phyloP scores from a whole-genome alignment of 2,329 filamentous ascomycete genomes.

The Neonectria faginata region DNA sequence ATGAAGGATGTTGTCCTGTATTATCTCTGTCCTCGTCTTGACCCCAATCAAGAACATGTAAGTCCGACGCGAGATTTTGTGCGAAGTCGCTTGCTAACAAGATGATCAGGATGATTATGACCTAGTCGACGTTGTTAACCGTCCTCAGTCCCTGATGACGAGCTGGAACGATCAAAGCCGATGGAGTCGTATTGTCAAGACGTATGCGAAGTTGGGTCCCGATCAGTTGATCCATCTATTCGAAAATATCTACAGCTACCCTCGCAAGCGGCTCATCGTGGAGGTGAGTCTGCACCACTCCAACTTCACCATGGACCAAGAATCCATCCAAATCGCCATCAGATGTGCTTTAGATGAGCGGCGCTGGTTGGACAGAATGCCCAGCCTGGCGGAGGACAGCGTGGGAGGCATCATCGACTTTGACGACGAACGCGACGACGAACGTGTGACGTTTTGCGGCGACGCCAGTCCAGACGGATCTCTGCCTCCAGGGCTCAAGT shows the following conservation, averaged over 20 bases:
- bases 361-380: conserved; percentile 48
- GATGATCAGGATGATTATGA: conserved; percentile 34
- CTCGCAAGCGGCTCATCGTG: conserved; percentile 57
- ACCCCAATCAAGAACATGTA: conserved; percentile 53
- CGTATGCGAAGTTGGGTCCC: conserved; percentile 63
- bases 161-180: conserved; percentile 53
- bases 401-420: conserved; percentile 57
- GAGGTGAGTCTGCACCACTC: conserved; percentile 56
- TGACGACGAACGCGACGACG: conserved; percentile 52
- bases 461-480: conserved; percentile 55
- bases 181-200: conserved; percentile 56
- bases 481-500: conserved; percentile 47
- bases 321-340: conserved; percentile 57
- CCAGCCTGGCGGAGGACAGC: conserved; percentile 50
- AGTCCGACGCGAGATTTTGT: conserved; percentile 31
- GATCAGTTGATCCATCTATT: conserved; percentile 63
- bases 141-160: conserved; percentile 48
- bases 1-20: conserved; percentile 58
- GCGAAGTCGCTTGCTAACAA: conserved; percentile 17
- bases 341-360: conserved; percentile 55
- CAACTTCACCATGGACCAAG: conserved; percentile 58
- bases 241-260: conserved; percentile 59
- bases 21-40: conserved; percentile 60
- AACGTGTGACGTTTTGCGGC: conserved; percentile 44
- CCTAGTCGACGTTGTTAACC: conserved; percentile 40